Evolutionary conservation across 2,329 filamentous ascomycete species (phyloP), one percentile per base, ranked within the genome.

Genomic region (Pseudogymnoascus sp.): DNA sequence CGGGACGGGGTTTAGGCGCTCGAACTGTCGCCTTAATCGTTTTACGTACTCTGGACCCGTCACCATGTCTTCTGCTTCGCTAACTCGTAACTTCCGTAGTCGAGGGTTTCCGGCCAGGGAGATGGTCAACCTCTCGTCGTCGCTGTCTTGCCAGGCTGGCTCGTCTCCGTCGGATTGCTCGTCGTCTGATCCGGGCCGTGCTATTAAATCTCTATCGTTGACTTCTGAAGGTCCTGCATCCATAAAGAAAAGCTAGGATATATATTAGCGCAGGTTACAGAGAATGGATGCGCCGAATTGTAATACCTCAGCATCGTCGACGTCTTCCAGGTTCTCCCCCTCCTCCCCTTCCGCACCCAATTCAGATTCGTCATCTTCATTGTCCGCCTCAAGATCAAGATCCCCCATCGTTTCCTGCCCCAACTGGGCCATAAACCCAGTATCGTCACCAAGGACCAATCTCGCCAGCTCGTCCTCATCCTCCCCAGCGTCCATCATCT

Each of bases 121-220:
- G 60, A 99, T 83, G 5, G 86, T 84, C 66, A 97, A 79, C 62
- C 90, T 84, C 72, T 97, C 95, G 72, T 99, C 95, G 71, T 99
- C 95, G 75, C 93, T 97, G 74, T 99, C 95, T 69, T 93, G 86
- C 95, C 95, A 99, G 1, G 86, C 90, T 2, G 87, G 81, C 18
- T 79, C 78, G 45, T 82, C 78, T 68, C 76, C 75, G 36, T 74
- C 75, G 34, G 76, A 77, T 21, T 75, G 72, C 21, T 79, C 75
- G 1, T 77, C 76, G 10, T 69, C 65, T 1, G 65, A 64, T 14
- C 65, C 39, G n/a, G 40, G 11, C 40, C 40, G 61, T 23, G 65
- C 63, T 63, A 71, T 66, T 5, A 72, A 64, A 40, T 67, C 64
- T 60, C 62, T 64, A n/a, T 65, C 16, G 26, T 68, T 67, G 23